These are phyloP conservation scores for Xylaria curta DNA, from an alignment of 495 filamentous ascomycete species.

Conservation along the genomic window DNA sequence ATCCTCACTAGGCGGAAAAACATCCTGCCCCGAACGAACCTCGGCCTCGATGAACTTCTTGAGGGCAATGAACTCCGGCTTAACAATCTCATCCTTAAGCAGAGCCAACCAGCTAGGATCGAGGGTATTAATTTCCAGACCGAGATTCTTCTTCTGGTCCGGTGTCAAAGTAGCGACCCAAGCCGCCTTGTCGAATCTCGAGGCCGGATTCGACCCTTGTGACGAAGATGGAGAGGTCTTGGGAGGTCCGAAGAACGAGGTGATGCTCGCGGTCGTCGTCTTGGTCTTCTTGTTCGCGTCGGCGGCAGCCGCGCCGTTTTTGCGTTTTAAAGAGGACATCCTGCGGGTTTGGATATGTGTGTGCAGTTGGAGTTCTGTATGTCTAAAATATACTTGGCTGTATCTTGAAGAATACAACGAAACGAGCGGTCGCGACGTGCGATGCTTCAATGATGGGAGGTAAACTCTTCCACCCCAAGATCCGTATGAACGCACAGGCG, in stretches of 20 bases:
- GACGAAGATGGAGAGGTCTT: slow-evolving; percentile 31
- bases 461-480: not conserved
- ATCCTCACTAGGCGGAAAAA: slow-evolving; percentile 86
- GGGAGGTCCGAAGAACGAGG: slow-evolving; percentile 60
- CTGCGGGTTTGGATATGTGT: not conserved
- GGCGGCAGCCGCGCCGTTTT: slow-evolving; percentile 57
- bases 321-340: slow-evolving; percentile 70
- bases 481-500: not conserved
- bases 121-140: slow-evolving; percentile 89
- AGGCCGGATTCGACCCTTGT: slow-evolving; percentile 40
- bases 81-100: slow-evolving; percentile 81
- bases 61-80: slow-evolving; percentile 78
- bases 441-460: not conserved
- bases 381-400: not conserved
- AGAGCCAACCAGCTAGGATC: slow-evolving; percentile 88
- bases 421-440: not conserved
- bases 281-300: slow-evolving; percentile 75
- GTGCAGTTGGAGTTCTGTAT: not conserved
- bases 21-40: slow-evolving; percentile 68
- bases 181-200: slow-evolving; percentile 82
- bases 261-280: slow-evolving; percentile 58
- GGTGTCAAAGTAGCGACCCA: slow-evolving; percentile 79
- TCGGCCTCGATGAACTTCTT: slow-evolving; percentile 89
- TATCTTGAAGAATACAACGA: not conserved
- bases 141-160: slow-evolving; percentile 82